phyloP scores from a whole-genome alignment of 192 early-diverging fungal genomes.

The Entomortierella beljakovae region DNA sequence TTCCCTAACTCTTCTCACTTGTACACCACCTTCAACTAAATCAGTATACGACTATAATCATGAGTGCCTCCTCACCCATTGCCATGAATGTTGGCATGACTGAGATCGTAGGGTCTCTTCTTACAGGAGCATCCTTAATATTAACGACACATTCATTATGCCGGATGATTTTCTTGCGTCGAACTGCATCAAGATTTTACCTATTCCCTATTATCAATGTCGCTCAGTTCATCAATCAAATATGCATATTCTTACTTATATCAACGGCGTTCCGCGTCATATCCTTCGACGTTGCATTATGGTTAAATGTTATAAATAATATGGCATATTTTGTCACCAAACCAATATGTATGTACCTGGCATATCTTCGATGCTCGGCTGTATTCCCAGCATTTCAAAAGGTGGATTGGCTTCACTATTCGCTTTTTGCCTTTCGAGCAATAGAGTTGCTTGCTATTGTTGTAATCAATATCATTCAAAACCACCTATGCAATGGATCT shows the following conservation, averaged over 20 bases:
- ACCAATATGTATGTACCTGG: conserved; percentile 51
- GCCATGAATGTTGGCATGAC: conserved; percentile 23
- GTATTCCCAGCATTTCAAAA: conserved; percentile 39
- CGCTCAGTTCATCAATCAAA: conserved; percentile 50
- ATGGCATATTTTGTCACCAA: conserved; percentile 55
- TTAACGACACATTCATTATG: conserved; percentile 45
- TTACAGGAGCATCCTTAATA: conserved; percentile 46
- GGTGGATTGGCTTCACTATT: conserved; percentile 30
- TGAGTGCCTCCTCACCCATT: conserved; percentile 25
- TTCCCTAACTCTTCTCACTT: neutral
- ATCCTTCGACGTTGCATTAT: conserved; percentile 17
- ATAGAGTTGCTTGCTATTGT: conserved; percentile 40
- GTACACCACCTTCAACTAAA: neutral
- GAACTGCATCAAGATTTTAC: conserved; percentile 40
- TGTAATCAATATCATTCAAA: conserved; percentile 41
- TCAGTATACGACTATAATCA: neutral
- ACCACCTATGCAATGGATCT: conserved; percentile 38
- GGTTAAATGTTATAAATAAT: conserved; percentile 53
- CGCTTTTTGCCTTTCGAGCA: conserved; percentile 37
- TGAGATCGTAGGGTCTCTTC: conserved; percentile 39
- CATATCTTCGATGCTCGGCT: conserved; percentile 49
- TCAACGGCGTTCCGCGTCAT: conserved; percentile 18
- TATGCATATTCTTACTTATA: conserved; percentile 44
- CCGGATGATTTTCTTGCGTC: conserved; percentile 47
- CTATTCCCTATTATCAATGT: conserved; percentile 57